phyloP scores from a whole-genome alignment of 2,329 filamentous ascomycete species.

The Fusarium sp. region DNA sequence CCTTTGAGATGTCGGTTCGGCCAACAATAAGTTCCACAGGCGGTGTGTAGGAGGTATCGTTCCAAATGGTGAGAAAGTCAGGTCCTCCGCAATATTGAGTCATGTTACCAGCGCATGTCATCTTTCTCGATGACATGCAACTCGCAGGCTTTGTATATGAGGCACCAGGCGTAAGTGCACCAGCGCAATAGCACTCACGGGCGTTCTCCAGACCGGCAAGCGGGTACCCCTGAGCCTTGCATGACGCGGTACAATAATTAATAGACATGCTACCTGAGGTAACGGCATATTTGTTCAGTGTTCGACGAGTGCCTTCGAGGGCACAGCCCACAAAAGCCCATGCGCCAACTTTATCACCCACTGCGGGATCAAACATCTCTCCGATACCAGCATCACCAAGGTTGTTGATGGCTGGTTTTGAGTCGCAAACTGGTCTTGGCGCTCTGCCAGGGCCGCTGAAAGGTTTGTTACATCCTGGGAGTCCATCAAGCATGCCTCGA shows the following conservation, averaged over 20 bases:
- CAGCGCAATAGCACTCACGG: slow-evolving; percentile 39
- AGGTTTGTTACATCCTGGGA: slow-evolving; percentile 38
- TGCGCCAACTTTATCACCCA: slow-evolving; percentile 31
- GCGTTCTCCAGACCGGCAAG: slow-evolving; percentile 39
- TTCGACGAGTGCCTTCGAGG: slow-evolving; percentile 23
- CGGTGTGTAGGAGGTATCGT: slow-evolving; percentile 36
- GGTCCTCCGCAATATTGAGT: slow-evolving; percentile 42
- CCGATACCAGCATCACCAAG: slow-evolving; percentile 14
- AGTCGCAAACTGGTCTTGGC: slow-evolving; percentile 11
- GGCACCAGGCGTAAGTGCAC: slow-evolving; percentile 21
- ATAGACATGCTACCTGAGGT: slow-evolving; percentile 33
- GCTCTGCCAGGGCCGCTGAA: slow-evolving; percentile 29
- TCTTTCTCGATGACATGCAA: slow-evolving; percentile 32
- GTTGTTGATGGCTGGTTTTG: slow-evolving; percentile 26
- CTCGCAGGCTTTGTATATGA: slow-evolving; percentile 33
- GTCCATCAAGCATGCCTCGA: slow-evolving; percentile 29
- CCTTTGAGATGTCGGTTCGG: slow-evolving; percentile 34
- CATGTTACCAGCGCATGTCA: slow-evolving; percentile 36
- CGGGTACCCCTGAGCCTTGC: slow-evolving; percentile 36
- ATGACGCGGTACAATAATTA: slow-evolving; percentile 35
- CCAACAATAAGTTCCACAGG: slow-evolving; percentile 29
- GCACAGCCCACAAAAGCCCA: slow-evolving; percentile 39
- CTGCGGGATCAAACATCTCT: slow-evolving; percentile 29
- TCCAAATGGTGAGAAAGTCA: slow-evolving; percentile 35
- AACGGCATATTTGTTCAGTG: slow-evolving; percentile 35